Percentiles rank a stretch among this genome's conserved stretches.
These are phyloP conservation scores for Solanum aculeatissimum DNA, from an alignment of 305 asterid species.

Conservation along the genomic window DNA sequence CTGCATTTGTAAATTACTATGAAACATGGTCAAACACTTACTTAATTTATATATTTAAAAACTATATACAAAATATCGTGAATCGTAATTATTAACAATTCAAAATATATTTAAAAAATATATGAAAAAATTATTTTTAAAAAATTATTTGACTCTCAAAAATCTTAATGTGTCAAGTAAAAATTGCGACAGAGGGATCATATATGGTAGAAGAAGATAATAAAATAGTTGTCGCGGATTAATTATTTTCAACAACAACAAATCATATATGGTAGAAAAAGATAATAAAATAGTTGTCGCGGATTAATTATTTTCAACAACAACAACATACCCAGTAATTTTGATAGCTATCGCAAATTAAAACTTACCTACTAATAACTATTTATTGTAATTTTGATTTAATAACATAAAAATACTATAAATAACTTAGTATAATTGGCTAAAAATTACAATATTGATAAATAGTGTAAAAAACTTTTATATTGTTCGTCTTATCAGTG, in stretches of 20 bases:
- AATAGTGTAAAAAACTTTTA: background rate
- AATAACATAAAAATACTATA: background rate
- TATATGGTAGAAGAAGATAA: background rate
- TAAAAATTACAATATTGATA: background rate
- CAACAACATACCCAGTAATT: too few species aligned
- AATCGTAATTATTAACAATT: too few species aligned
- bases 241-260: background rate
- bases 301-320: background rate
- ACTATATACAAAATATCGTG: too few species aligned
- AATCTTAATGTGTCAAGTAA: too few species aligned
- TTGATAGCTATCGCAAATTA: too few species aligned
- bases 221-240: background rate
- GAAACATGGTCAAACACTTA: too few species aligned
- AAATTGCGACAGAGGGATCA: too few species aligned
- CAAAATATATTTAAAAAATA: too few species aligned
- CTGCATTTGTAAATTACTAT: conserved; percentile 1
- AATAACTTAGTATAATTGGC: background rate
- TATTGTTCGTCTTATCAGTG: background rate
- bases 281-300: background rate
- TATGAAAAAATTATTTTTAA: too few species aligned
- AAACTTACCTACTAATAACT: background rate
- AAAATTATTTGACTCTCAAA: too few species aligned
- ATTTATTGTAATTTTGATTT: background rate
- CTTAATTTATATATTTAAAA: too few species aligned
- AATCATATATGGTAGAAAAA: background rate